These are phyloP conservation scores for Camelina laxa DNA, from an alignment of 345 rosid genomes.

Conservation along the genomic window DNA sequence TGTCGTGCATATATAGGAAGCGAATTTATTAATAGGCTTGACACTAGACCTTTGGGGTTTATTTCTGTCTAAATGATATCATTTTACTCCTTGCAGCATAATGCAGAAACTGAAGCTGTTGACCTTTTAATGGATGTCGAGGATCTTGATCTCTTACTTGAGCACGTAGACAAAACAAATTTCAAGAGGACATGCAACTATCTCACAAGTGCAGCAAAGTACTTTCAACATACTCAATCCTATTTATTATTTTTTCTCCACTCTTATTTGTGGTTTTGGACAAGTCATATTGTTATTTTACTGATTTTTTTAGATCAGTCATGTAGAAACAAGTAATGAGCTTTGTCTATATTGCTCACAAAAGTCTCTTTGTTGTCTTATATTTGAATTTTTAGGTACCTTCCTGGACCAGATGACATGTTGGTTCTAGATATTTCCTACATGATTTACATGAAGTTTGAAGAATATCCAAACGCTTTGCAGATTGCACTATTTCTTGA, in stretches of 20 bases:
- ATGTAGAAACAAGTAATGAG: constrained; percentile 17
- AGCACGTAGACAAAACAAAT: constrained; percentile 82
- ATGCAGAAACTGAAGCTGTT: constrained; percentile 99
- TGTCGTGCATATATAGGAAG: not conserved
- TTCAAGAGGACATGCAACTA: constrained; percentile 94
- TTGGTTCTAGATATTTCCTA: constrained; percentile 75
- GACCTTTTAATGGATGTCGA: constrained; percentile 99
- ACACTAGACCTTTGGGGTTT: constrained; percentile 3
- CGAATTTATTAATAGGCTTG: not conserved
- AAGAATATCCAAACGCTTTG: constrained; percentile 79
- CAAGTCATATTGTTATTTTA: constrained; percentile 2
- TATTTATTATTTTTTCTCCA: constrained; percentile 1
- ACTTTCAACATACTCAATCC: constrained; percentile 15
- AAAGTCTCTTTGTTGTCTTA: constrained; percentile 1
- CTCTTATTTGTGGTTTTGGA: constrained; percentile 12
- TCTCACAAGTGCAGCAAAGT: constrained; percentile 89
- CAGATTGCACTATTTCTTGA: constrained; percentile 90
- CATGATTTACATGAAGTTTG: constrained; percentile 76
- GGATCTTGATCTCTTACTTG: constrained; percentile 83
- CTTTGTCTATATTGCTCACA: constrained; percentile 19
- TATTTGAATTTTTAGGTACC: constrained; percentile 60
- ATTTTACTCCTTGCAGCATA: constrained; percentile 62
- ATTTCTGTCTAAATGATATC: constrained; percentile 6
- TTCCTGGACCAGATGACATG: constrained; percentile 93
- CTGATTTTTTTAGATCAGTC: constrained; percentile 18